Evolutionary conservation across 2,329 filamentous ascomycete genomes (phyloP).

Genomic region (Calonectria hawksworthii): DNA sequence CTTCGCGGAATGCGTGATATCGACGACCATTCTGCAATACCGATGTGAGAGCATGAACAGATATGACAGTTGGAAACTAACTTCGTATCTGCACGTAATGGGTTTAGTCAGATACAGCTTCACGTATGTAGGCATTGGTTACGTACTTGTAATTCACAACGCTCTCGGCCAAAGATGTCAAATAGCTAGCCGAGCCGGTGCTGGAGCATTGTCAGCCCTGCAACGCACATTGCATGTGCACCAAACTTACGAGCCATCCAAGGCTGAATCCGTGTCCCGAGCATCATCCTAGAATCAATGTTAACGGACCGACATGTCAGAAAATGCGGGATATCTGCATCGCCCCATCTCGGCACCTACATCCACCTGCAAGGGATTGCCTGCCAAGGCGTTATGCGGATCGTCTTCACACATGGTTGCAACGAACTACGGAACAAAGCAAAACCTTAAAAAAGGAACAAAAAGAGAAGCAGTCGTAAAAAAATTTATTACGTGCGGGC

Average conservation of each 20-base stretch:
- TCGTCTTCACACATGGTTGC: conserved; percentile 18
- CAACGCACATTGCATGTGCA: background rate
- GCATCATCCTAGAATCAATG: background rate
- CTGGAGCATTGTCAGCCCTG: background rate
- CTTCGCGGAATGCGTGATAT: conserved; percentile 25
- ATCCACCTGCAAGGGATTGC: conserved; percentile 2
- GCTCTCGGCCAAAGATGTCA: conserved; percentile 4
- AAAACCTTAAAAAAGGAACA: background rate
- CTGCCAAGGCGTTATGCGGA: background rate
- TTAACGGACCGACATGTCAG: background rate
- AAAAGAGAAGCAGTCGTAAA: background rate
- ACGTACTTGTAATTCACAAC: conserved; percentile 22
- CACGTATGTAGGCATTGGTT: too few relatives aligned
- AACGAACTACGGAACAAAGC: background rate
- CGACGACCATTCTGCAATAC: conserved; percentile 19
- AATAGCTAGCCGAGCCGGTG: background rate
- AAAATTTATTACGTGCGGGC: background rate
- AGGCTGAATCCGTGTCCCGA: conserved; percentile 1
- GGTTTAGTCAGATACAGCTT: background rate
- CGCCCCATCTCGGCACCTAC: background rate
- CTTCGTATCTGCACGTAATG: conserved; percentile 1
- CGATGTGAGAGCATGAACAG: background rate
- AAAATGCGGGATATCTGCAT: background rate
- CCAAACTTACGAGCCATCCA: conserved; percentile 6
- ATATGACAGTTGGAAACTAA: background rate